Evolutionary conservation across 495 filamentous ascomycete genomes (phyloP), one percentile per base, ranked within the genome.

Genomic region (Alectoria sarmentosa): DNA sequence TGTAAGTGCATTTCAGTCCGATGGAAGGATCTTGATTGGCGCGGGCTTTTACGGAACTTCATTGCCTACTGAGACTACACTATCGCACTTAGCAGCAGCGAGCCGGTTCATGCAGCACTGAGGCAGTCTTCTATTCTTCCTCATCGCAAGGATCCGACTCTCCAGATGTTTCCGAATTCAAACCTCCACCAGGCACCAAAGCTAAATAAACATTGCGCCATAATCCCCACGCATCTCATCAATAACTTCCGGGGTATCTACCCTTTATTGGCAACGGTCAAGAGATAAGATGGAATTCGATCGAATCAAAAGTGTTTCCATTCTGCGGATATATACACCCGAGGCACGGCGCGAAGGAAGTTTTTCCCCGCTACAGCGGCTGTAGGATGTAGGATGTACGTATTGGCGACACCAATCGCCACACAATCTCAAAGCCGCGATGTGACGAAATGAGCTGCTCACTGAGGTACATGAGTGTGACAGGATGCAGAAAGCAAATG

Each of bases 321-420:
- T 17, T 32, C 1, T 34, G 52, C 30, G 52, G 28, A 36, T 55
- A 34, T 55, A 55, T 34, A 10, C 14, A 34, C 14, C 49, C 49
- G 28, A 54, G 26, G 48, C 48, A 52, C 23, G 13, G 26, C 48
- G 26, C 26, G 48, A 9, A 30, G 2, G 17, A 1, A 26, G n/a
- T 6, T 19, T 30, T 34, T 55, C 34, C 30, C 15, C 52, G 52
- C 49, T 15, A 49, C 49, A 21, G 9, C n/a, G n/a, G n/a, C n/a
- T n/a, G n/a, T n/a, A n/a, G n/a, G n/a, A n/a, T n/a, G n/a, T n/a
- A n/a, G n/a, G n/a, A n/a, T n/a, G n/a, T n/a, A n/a, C n/a, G n/a
- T 49, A 49, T 49, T 55, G 26, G 52, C 52, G 52, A 55, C 52
- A 55, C 52, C 52, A 55, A 55, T 55, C 52, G 30, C 11, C 52